Conservation (phyloP, 2,329 filamentous ascomycete genomes). For the Cladosporium sp. region DNA sequence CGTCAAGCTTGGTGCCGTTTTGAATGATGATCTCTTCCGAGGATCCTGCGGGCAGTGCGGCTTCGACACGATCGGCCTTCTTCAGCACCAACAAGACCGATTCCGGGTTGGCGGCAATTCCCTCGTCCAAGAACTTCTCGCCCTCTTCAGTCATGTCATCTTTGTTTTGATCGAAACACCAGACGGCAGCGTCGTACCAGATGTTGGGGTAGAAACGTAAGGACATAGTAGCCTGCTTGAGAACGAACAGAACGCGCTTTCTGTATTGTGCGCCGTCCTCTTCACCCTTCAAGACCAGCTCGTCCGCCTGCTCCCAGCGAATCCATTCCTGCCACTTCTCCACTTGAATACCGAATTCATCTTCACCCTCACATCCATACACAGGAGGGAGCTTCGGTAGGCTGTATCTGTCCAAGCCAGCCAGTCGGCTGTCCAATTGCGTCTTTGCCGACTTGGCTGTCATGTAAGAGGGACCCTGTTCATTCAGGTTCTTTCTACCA, state of each 20-base stretch:
- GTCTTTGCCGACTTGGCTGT: slow-evolving; percentile 89
- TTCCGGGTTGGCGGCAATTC: slow-evolving; percentile 87
- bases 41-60: slow-evolving; percentile 68
- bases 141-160: slow-evolving; percentile 60
- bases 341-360: slow-evolving; percentile 81
- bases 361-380: slow-evolving; percentile 81
- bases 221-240: slow-evolving; percentile 91
- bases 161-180: slow-evolving; percentile 80
- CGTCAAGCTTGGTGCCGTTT: slow-evolving; percentile 72
- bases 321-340: slow-evolving; percentile 93
- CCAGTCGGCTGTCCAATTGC: slow-evolving; percentile 84
- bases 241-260: slow-evolving; percentile 81
- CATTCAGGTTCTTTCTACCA: slow-evolving; percentile 90
- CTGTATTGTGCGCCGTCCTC: slow-evolving; percentile 77
- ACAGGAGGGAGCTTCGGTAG: slow-evolving; percentile 80
- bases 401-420: slow-evolving; percentile 73
- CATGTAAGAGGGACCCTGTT: slow-evolving; percentile 92
- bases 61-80: slow-evolving; percentile 83
- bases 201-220: slow-evolving; percentile 93
- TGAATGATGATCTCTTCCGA: slow-evolving; percentile 68
- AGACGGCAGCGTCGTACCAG: slow-evolving; percentile 93
- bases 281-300: slow-evolving; percentile 75
- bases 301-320: slow-evolving; percentile 91
- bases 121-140: slow-evolving; percentile 76
- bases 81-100: slow-evolving; percentile 88